Conservation (phyloP, 2,329 filamentous ascomycete species). For the Nemania serpens region DNA sequence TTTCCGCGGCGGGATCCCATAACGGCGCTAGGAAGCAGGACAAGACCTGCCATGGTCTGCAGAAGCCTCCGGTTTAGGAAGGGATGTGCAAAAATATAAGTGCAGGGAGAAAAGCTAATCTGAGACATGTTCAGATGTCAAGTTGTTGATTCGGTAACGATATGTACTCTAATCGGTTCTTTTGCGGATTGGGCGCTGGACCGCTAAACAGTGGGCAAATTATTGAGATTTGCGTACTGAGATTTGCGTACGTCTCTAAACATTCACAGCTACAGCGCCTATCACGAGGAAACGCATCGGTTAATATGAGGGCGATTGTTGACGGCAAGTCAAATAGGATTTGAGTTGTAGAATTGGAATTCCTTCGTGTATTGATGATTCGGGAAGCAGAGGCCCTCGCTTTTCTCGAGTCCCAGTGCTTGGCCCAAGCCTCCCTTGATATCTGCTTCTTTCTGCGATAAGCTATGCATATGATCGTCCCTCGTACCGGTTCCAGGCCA, state of each 20-base stretch:
- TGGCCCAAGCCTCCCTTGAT: neutral
- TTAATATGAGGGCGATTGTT: neutral
- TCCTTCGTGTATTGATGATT: neutral
- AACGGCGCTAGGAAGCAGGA: no score
- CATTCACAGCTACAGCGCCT: no score
- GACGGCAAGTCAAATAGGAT: no score
- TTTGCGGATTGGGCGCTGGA: no score
- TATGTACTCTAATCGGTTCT: no score
- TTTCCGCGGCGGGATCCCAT: no score
- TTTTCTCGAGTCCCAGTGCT: neutral
- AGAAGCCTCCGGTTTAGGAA: no score
- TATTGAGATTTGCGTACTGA: no score
- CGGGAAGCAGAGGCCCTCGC: neutral
- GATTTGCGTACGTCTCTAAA: no score
- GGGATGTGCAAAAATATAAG: neutral
- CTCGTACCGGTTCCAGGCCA: neutral
- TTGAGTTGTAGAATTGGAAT: neutral
- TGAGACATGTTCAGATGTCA: no score
- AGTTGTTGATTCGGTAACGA: no score
- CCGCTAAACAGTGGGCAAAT: no score
- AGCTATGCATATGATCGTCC: neutral
- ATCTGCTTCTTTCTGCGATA: neutral
- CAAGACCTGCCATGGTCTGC: neutral
- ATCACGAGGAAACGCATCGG: neutral
- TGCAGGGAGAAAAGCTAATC: neutral